phyloP scores from a whole-genome alignment of 129 eudicot genomes.

The Daucus carota region DH1_v3.0 NC_030384.2:25279501-25280000 shows the following conservation, averaged over 20 bases:
- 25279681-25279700: slow-evolving; percentile 53
- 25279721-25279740: slow-evolving; percentile 51
- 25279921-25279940: slow-evolving; percentile 78
- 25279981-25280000: slow-evolving; percentile 60
- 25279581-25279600: slow-evolving; percentile 57
- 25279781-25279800: slow-evolving; percentile 85
- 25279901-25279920: slow-evolving; percentile 75
- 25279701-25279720: slow-evolving; percentile 69
- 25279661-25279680: slow-evolving; percentile 60
- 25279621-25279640: slow-evolving; percentile 70
- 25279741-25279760: slow-evolving; percentile 57
- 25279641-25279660: slow-evolving; percentile 78
- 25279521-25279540: slow-evolving; percentile 37
- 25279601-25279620: slow-evolving; percentile 62
- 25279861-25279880: not conserved
- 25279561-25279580: slow-evolving; percentile 58
- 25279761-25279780: slow-evolving; percentile 84
- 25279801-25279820: slow-evolving; percentile 86
- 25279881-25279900: not conserved
- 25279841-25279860: slow-evolving; percentile 2
- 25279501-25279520: slow-evolving; percentile 52
- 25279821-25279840: slow-evolving; percentile 50
- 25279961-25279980: slow-evolving; percentile 54
- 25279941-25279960: slow-evolving; percentile 75
- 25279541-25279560: slow-evolving; percentile 67